Base-by-base conservation (phyloP, 345 rosid genomes). In the Psidium guajava region DNA sequence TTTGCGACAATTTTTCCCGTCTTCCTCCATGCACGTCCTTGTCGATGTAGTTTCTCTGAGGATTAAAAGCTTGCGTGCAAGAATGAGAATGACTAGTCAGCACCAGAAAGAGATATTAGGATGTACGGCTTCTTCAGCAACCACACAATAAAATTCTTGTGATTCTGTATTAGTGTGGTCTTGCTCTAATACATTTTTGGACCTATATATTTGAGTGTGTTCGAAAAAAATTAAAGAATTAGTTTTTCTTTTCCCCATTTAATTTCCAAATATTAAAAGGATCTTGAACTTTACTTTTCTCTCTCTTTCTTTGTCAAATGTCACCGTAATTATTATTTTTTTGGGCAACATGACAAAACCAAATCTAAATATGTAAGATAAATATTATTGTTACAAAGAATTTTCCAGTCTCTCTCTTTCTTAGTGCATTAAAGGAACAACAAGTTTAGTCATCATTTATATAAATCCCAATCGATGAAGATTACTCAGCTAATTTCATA, bases 111-210 rank as follows among this genome's bases (percentile, higher is more conserved):
- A 15, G 21, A 61, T 28, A 15, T 28, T 4, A 61, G 74, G 74
- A 21, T 28, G 42, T 5, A 61, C 74, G 42, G 42, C 42, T 61
- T 61, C 74, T 61, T 28, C 74, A 28, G 74, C 42, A 61, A 3
- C 74, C 74, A 61, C 42, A 28, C 74, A 28, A 28, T 28, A 21
- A 40, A 15, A 28, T 16, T 61, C 74, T 28, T 28, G 74, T 61
- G 74, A n/a, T 58, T 58, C 69, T 58, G n/a, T 8, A 58, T 58
- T n/a, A n/a, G 28, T 58, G 69, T n/a, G 69, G 36, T 27, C 36
- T 59, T 59, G 92, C 94, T n/a, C 84, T 95, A 1, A 69, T 82
- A 11, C 88, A 84, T 11, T 84, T 89, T 1, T 89, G 20, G 69
- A n/a, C 36, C 6, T n/a, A 0, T 25, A 58, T 58, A n/a, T 27